phyloP scores from a whole-genome alignment of 495 filamentous ascomycete genomes.

The Xylaria sp. region DNA sequence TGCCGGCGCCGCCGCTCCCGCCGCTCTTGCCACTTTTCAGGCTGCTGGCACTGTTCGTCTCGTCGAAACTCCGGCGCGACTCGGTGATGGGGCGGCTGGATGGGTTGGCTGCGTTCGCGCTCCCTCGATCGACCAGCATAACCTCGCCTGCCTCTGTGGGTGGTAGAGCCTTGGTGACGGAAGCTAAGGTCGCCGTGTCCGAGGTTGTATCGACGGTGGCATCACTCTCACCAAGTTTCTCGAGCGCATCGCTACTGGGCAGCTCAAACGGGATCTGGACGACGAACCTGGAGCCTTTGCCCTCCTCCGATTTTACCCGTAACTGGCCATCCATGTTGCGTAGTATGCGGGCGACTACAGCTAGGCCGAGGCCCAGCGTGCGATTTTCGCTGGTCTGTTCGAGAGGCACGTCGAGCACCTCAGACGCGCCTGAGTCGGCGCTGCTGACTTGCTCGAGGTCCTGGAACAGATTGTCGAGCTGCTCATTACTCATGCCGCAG shows the following conservation, averaged over 20 bases:
- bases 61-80: conserved; percentile 46
- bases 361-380: conserved; percentile 81
- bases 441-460: conserved; percentile 85
- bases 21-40: conserved; percentile 60
- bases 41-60: conserved; percentile 56
- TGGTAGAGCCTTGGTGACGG: conserved; percentile 42
- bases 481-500: conserved; percentile 72
- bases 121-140: conserved; percentile 60
- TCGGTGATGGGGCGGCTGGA: conserved; percentile 27
- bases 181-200: conserved; percentile 31
- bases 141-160: conserved; percentile 59
- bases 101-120: conserved; percentile 30
- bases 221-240: conserved; percentile 27
- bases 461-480: conserved; percentile 79
- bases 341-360: conserved; percentile 82
- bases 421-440: conserved; percentile 56
- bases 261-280: conserved; percentile 74
- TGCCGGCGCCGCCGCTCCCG: conserved; percentile 60
- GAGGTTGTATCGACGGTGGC: conserved; percentile 28
- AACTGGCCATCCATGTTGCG: conserved; percentile 93
- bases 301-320: conserved; percentile 84
- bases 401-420: conserved; percentile 38
- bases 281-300: conserved; percentile 83
- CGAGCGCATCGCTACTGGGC: conserved; percentile 53
- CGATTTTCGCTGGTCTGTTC: conserved; percentile 45